phyloP scores from a whole-genome alignment of 2,329 filamentous ascomycete genomes.

The Alternaria longipes region DNA sequence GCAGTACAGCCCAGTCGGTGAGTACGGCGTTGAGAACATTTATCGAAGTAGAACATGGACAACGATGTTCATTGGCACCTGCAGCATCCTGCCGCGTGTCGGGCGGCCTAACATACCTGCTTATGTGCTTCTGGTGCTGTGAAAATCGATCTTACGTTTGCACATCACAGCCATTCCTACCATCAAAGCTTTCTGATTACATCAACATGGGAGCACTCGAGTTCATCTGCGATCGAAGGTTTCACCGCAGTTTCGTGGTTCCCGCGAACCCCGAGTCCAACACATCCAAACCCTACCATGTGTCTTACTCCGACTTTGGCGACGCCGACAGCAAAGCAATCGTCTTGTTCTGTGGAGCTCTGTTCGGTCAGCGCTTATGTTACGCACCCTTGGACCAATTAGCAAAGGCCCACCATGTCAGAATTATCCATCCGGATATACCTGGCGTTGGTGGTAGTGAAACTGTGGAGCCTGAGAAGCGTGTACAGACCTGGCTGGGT shows the following conservation, averaged over 20 bases:
- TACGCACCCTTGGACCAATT: slow-evolving; percentile 41
- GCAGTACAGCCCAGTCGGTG: no score
- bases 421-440: slow-evolving; percentile 44
- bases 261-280: slow-evolving; percentile 32
- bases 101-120: slow-evolving; percentile 1
- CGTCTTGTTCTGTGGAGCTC: slow-evolving; percentile 41
- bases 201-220: slow-evolving; percentile 31
- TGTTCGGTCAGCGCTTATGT: slow-evolving; percentile 38
- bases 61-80: not conserved
- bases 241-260: slow-evolving; percentile 37
- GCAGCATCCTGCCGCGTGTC: slow-evolving; percentile 1
- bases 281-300: slow-evolving; percentile 28
- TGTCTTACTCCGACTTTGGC: slow-evolving; percentile 45
- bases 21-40: not conserved
- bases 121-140: not conserved
- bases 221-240: slow-evolving; percentile 42
- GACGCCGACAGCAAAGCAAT: slow-evolving; percentile 38
- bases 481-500: slow-evolving; percentile 42
- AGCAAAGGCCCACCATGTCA: slow-evolving; percentile 36
- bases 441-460: slow-evolving; percentile 44
- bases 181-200: not conserved
- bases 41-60: not conserved
- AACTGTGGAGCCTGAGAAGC: slow-evolving; percentile 31
- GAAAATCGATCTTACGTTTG: not conserved
- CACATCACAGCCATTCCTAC: not conserved